These are phyloP conservation scores for Lachancea fermentati DNA, from an alignment of 805 yeast genomes.

Conservation along the genomic window DNA sequence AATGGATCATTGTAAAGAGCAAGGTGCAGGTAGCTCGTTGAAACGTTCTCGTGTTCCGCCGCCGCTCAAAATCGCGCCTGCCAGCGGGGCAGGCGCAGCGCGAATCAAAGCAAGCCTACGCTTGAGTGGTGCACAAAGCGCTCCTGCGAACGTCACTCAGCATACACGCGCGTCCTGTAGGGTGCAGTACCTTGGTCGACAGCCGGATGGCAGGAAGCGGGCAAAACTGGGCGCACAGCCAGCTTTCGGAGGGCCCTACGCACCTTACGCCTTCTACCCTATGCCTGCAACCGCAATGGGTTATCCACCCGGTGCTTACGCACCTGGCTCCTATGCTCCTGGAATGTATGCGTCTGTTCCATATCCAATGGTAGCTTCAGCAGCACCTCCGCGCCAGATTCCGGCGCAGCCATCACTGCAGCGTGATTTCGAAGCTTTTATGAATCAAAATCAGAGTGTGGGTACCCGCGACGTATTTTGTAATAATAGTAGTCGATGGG, in stretches of 20 bases:
- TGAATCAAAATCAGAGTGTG: constrained; percentile 5
- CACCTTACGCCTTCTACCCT: constrained; percentile 4
- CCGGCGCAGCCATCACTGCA: constrained; percentile 4
- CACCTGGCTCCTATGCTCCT: too few species aligned
- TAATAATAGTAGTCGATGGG: constrained; percentile 8
- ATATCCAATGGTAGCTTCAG: constrained; percentile 4
- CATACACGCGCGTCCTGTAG: constrained; percentile 23
- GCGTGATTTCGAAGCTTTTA: constrained; percentile 7
- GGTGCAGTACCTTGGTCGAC: constrained; percentile 26
- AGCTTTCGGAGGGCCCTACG: not conserved
- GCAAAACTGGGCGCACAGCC: constrained; percentile 1
- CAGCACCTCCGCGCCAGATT: not conserved
- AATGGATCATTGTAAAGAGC: constrained; percentile 1
- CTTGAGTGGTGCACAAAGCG: constrained; percentile 17
- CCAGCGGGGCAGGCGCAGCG: not conserved
- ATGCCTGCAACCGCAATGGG: constrained; percentile 4
- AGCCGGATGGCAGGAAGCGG: not conserved
- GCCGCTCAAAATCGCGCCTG: constrained; percentile 17
- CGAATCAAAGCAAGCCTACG: not conserved
- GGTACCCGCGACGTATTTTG: constrained; percentile 9
- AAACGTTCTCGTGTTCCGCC: constrained; percentile 26
- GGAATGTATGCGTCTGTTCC: constrained; percentile 6
- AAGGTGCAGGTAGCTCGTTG: constrained; percentile 11
- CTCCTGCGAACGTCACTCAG: constrained; percentile 23
- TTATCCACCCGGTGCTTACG: too few species aligned